phyloP scores from a whole-genome alignment of 2,329 filamentous ascomycete genomes.

The Dothideomycetes sp. region DNA sequence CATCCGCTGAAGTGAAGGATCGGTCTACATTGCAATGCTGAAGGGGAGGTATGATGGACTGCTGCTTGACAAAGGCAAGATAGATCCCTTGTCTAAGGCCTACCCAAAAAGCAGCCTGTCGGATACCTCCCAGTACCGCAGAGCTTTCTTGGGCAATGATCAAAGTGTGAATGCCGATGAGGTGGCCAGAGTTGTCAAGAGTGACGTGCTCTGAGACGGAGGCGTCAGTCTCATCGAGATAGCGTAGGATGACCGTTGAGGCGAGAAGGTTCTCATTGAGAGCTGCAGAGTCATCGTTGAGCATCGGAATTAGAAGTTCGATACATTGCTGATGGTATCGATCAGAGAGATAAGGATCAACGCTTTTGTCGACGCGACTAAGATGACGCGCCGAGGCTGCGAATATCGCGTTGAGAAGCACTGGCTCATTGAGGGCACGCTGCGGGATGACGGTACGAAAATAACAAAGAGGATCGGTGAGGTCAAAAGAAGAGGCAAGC shows the following conservation, averaged over 20 bases:
- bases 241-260: conserved; percentile 45
- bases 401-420: conserved; percentile 46
- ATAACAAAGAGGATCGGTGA: conserved; percentile 27
- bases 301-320: conserved; percentile 36
- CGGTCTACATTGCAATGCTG: conserved; percentile 41
- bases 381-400: conserved; percentile 46
- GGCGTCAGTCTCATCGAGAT: conserved; percentile 45
- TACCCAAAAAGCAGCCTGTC: conserved; percentile 44
- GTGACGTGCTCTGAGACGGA: conserved; percentile 11
- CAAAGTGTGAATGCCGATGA: conserved; percentile 23
- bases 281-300: conserved; percentile 28
- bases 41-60: conserved; percentile 41
- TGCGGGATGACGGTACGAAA: conserved; percentile 46
- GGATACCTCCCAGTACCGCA: conserved; percentile 25
- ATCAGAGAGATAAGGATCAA: conserved; percentile 40
- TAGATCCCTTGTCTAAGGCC: conserved; percentile 50
- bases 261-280: conserved; percentile 43
- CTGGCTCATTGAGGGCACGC: conserved; percentile 38
- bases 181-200: conserved; percentile 15
- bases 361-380: conserved; percentile 14
- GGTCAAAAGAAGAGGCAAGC: conserved; percentile 19
- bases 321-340: conserved; percentile 45
- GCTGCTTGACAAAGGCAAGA: conserved; percentile 32
- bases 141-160: conserved; percentile 21
- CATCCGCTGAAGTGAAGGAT: conserved; percentile 36